Percentiles rank a stretch among this genome's conserved stretches.
phyloP scores from a whole-genome alignment of 495 filamentous ascomycete genomes.

The Xanthoparmelia taractica region DNA sequence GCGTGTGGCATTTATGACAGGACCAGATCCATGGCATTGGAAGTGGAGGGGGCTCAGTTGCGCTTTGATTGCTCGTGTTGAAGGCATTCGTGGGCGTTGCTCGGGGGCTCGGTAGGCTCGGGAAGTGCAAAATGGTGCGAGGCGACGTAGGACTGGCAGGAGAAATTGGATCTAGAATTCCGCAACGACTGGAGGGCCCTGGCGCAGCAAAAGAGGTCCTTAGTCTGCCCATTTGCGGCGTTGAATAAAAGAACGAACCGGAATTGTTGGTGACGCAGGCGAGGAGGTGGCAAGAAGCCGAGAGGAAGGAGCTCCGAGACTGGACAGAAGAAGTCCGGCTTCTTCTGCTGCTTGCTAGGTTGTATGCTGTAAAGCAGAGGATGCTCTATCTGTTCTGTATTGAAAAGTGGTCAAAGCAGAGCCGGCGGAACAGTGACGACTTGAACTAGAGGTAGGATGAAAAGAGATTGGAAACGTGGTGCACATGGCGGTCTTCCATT shows the following conservation, averaged over 20 bases:
- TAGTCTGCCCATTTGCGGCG: not conserved
- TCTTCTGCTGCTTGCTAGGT: not conserved
- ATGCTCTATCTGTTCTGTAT: not conserved
- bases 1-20: conserved; percentile 39
- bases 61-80: not conserved
- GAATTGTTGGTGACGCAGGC: not conserved
- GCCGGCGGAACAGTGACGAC: not conserved
- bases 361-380: not conserved
- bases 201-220: conserved; percentile 12
- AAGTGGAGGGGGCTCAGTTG: not conserved
- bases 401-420: not conserved
- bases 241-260: not conserved
- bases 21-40: conserved; percentile 39
- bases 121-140: conserved; percentile 7
- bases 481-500: not conserved
- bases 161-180: conserved; percentile 11
- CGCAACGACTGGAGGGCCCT: conserved; percentile 17
- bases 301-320: not conserved
- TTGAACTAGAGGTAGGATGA: not conserved
- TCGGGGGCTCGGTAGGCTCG: conserved; percentile 6
- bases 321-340: not conserved
- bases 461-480: not conserved
- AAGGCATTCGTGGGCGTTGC: not conserved
- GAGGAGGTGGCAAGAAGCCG: not conserved
- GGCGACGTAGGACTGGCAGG: conserved; percentile 17